Conservation (phyloP, 2,329 filamentous ascomycete species). For the Kalaharituber pfeilii region DNA sequence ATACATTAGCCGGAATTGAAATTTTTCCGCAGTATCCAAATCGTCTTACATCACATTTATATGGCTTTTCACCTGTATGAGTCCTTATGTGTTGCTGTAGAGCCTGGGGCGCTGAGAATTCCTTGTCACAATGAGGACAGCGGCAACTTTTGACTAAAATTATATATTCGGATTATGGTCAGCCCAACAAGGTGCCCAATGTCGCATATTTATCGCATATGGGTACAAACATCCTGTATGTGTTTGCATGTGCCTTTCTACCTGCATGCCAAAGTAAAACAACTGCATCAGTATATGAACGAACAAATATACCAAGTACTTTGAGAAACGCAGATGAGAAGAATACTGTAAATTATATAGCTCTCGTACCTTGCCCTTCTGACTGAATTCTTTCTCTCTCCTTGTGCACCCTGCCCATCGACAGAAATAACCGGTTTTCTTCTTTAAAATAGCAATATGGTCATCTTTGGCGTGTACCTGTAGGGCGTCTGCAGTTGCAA, state of each 20-base stretch:
- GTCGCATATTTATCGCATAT: background rate
- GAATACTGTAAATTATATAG: too few relatives aligned
- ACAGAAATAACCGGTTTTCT: constrained; percentile 17
- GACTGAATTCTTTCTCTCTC: constrained; percentile 17
- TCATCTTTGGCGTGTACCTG: constrained; percentile 15
- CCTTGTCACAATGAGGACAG: constrained; percentile 15
- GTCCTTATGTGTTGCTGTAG: constrained; percentile 18
- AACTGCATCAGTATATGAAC: background rate
- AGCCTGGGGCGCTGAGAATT: constrained; percentile 18
- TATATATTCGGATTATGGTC: background rate
- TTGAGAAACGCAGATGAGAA: background rate
- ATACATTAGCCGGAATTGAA: background rate
- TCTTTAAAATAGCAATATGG: constrained; percentile 15
- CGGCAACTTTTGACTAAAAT: constrained; percentile 18
- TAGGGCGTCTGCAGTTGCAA: constrained; percentile 9
- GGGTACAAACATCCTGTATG: constrained; percentile 18
- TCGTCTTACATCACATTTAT: constrained; percentile 17
- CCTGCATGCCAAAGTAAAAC: background rate
- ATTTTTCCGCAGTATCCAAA: background rate
- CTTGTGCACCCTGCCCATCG: constrained; percentile 15
- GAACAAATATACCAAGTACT: background rate
- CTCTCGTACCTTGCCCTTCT: constrained; percentile 17
- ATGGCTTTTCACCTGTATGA: constrained; percentile 19
- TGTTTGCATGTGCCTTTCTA: constrained; percentile 19
- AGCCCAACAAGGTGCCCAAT: background rate